Base-by-base conservation (phyloP, 2,329 filamentous ascomycete species). In the Trichoderma polysporum region DNA sequence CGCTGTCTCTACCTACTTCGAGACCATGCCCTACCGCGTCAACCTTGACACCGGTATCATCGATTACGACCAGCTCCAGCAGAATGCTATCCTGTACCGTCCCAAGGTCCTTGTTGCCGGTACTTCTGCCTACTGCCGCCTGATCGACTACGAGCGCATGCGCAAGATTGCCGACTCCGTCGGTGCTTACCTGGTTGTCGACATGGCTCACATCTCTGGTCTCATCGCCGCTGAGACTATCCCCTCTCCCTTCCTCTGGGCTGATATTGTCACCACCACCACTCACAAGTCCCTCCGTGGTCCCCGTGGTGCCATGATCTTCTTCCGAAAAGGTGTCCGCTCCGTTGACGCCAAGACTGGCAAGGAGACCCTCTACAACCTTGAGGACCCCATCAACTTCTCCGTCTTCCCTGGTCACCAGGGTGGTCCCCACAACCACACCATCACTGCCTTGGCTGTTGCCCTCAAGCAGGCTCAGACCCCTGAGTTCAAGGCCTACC, bases 371-470 rank as follows among this genome's bases (percentile, higher is more conserved):
- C 84, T 94, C 75, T 99, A 97, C 79, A 93, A 99, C 76, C 88
- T 99, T 37, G 95, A 99, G 85, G 88, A 90, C 74, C 92, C 93
- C 66, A 99, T 99, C 86, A 99, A 99, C 85, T 94, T 96, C 81
- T 98, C 95, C 67, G 95, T 99, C 79, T 99, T 99, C 88, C 95
- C 95, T 66, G 95, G 95, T 69, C 95, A 99, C 84, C 95, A 99
- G 84, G 95, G 95, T 77, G 95, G 95, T 35, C 95, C 95, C 62
- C 95, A 99, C 87, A 99, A 99, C 86, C 95, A 99, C 88, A 99
- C 95, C 78, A 99, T 99, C 83, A 98, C 94, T 69, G 95, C 95
- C 59, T 87, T 99, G 70, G 90, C 95, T 39, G 95, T 99, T 68
- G 95, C 95, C 52, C 86, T 99, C 71, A 94, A 97, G 84, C 95